Conservation (phyloP, 2,329 filamentous ascomycete species). For the Trichoderma lentiforme region DNA sequence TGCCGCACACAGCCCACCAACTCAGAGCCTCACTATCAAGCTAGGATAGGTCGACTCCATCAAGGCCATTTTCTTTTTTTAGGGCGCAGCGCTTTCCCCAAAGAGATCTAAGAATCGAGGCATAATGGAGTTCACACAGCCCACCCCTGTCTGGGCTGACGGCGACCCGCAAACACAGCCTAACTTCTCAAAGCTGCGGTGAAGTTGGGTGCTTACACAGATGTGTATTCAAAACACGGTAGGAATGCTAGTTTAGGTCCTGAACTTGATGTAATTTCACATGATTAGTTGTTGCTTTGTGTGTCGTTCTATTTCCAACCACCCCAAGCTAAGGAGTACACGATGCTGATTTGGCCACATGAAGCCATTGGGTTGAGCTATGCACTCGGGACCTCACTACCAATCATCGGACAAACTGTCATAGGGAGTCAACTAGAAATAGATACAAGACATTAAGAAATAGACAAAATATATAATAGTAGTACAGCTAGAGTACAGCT, state of each 20-base stretch:
- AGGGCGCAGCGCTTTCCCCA: background rate
- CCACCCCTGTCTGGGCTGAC: conserved; percentile 7
- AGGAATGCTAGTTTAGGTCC: background rate
- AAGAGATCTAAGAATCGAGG: background rate
- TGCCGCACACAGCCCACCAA: background rate
- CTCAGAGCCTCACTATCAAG: background rate
- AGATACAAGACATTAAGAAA: background rate
- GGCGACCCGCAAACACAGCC: conserved; percentile 5
- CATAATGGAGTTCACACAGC: background rate
- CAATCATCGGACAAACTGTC: background rate
- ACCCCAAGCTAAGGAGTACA: background rate
- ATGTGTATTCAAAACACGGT: background rate
- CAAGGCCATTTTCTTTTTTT: background rate
- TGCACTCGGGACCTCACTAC: background rate
- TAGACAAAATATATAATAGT: background rate
- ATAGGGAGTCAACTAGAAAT: background rate
- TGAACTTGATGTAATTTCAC: background rate
- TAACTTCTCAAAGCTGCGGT: conserved; percentile 4
- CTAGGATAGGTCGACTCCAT: background rate
- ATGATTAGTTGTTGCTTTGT: background rate
- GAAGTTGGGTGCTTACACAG: background rate
- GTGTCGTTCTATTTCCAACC: background rate
- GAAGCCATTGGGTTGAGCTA: background rate
- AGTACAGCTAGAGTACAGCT: background rate
- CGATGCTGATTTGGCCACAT: background rate